Conservation (phyloP, 2,329 filamentous ascomycete genomes). For the Stagonosporopsis cucurbitacearum region DNA sequence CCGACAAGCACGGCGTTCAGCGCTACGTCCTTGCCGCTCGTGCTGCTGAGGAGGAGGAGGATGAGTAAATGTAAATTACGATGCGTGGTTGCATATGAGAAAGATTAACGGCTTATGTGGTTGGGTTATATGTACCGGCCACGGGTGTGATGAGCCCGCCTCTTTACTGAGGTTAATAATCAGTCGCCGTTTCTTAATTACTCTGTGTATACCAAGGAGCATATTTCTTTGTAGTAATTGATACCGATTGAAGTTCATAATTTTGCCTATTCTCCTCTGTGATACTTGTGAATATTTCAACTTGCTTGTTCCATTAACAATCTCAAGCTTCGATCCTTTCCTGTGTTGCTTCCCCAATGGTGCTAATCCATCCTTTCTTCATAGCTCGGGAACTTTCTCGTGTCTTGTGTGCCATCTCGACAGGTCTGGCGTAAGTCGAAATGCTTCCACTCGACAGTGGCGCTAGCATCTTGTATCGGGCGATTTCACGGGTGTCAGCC, state of each 20-base stretch:
- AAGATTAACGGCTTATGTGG: slow-evolving; percentile 32
- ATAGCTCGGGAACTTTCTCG: neutral
- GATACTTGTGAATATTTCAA: neutral
- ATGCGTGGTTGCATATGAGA: slow-evolving; percentile 24
- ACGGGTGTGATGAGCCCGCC: slow-evolving; percentile 35
- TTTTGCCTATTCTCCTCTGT: neutral
- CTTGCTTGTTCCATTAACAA: no score
- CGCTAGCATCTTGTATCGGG: slow-evolving; percentile 4
- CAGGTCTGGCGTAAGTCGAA: neutral
- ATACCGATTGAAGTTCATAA: slow-evolving; percentile 22
- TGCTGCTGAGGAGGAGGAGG: slow-evolving; percentile 58
- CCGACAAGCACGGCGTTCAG: slow-evolving; percentile 55
- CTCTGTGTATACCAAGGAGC: slow-evolving; percentile 40
- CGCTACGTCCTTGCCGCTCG: slow-evolving; percentile 55
- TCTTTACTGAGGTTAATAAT: slow-evolving; percentile 35
- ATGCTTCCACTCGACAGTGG: neutral
- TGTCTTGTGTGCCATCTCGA: neutral
- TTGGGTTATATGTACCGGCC: slow-evolving; percentile 33
- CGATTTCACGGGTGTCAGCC: slow-evolving; percentile 15
- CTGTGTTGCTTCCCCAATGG: neutral
- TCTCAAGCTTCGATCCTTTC: no score
- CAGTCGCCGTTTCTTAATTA: slow-evolving; percentile 38
- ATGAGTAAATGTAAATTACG: slow-evolving; percentile 45
- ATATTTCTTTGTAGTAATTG: slow-evolving; percentile 40
- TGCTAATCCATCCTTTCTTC: neutral